Evolutionary conservation across 495 filamentous ascomycete species (phyloP).

Genomic region (Penicillium argentinense): DNA sequence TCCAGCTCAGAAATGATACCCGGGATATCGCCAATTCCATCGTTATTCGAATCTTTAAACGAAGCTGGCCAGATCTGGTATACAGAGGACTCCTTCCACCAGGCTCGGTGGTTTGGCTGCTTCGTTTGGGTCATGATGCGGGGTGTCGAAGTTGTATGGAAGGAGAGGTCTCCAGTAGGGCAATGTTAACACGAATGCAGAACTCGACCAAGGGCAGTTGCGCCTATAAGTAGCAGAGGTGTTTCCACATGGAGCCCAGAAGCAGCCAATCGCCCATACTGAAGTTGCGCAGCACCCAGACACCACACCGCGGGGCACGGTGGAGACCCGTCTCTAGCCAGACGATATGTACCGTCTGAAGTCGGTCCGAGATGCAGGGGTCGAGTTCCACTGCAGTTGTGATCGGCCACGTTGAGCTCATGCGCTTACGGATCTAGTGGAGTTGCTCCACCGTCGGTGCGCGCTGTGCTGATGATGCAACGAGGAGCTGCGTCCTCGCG

Average conservation of each 20-base stretch:
- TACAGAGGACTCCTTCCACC: constrained; percentile 58
- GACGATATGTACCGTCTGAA: constrained; percentile 13
- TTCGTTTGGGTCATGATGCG: constrained; percentile 27
- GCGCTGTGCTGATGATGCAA: not conserved
- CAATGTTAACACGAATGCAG: not conserved
- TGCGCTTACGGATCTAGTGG: constrained; percentile 1
- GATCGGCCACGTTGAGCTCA: not conserved
- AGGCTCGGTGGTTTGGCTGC: constrained; percentile 41
- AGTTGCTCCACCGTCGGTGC: not conserved
- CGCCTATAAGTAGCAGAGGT: constrained; percentile 3
- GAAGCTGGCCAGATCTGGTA: constrained; percentile 72
- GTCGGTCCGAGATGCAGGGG: not conserved
- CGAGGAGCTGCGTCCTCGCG: no score
- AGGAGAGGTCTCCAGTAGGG: not conserved
- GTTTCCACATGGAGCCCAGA: constrained; percentile 3
- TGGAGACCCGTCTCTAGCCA: constrained; percentile 21
- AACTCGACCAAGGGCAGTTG: not conserved
- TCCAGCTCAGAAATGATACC: constrained; percentile 66
- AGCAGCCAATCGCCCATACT: constrained; percentile 12
- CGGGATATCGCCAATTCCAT: constrained; percentile 67
- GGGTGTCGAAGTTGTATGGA: not conserved
- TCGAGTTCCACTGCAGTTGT: not conserved
- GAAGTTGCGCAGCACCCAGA: constrained; percentile 9
- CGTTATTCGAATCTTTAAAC: constrained; percentile 65
- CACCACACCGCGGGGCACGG: constrained; percentile 28